Evolutionary conservation across 768 basidiomycete genomes (phyloP).

Genomic region (Hebeloma cylindrosporum): DNA sequence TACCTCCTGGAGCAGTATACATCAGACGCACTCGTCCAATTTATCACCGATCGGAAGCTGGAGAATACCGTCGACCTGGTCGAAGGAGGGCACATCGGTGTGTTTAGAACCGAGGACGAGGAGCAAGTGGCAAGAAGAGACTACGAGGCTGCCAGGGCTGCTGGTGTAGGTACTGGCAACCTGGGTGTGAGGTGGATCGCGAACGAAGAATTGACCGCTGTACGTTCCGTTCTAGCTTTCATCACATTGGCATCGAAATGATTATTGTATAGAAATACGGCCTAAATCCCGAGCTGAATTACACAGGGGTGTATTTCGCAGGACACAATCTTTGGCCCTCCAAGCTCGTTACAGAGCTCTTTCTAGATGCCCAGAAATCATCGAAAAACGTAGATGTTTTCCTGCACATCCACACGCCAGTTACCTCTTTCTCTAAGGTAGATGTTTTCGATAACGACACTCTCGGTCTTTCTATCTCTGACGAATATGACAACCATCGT

Average conservation of each 20-base stretch:
- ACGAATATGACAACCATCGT: too few species aligned
- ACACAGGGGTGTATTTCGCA: constrained; percentile 51
- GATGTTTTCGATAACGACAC: constrained; percentile 3
- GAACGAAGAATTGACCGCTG: constrained; percentile 47
- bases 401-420: constrained; percentile 77
- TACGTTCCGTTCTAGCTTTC: constrained; percentile 25
- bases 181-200: constrained; percentile 44
- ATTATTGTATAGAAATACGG: constrained; percentile 23
- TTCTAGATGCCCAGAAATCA: constrained; percentile 36
- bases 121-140: constrained; percentile 39
- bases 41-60: constrained; percentile 47
- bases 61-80: constrained; percentile 60
- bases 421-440: constrained; percentile 42
- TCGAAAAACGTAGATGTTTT: constrained; percentile 38
- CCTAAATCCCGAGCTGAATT: constrained; percentile 41
- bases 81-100: constrained; percentile 48
- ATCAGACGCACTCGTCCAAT: constrained; percentile 41
- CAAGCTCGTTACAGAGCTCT: constrained; percentile 75
- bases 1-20: constrained; percentile 61
- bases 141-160: constrained; percentile 51
- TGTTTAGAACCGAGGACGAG: constrained; percentile 52
- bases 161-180: constrained; percentile 44
- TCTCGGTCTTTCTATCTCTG: not conserved
- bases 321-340: constrained; percentile 76
- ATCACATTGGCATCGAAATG: not conserved